Percentiles rank a stretch among this genome's conserved stretches.
Evolutionary conservation across 83 land plant genomes (phyloP).

Genomic region (Picea engelmannii): DNA sequence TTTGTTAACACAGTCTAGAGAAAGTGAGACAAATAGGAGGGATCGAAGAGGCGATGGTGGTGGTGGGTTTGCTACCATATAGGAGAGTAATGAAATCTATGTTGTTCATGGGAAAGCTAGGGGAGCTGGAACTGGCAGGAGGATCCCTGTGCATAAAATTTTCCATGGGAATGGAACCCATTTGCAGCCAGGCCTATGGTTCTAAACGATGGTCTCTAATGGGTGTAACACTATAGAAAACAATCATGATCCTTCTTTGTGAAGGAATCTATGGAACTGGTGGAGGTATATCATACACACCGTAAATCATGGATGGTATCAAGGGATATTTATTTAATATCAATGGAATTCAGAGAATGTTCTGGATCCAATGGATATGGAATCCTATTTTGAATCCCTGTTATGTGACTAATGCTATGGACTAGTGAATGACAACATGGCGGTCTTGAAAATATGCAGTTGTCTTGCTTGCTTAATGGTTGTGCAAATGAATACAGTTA

Average conservation of each 20-base stretch:
- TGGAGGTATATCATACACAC: conserved; percentile 56
- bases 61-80: conserved; percentile 21
- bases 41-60: conserved; percentile 23
- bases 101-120: conserved; percentile 64
- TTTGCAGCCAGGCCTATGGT: conserved; percentile 69
- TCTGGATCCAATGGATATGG: conserved; percentile 69
- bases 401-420: conserved; percentile 25
- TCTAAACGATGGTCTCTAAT: conserved; percentile 36
- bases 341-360: conserved; percentile 46
- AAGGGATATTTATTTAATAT: conserved; percentile 50
- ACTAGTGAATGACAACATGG: neutral
- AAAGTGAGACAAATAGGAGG: conserved; percentile 27
- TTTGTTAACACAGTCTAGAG: conserved; percentile 19
- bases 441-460: too few relatives aligned
- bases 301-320: conserved; percentile 34
- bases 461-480: too few relatives aligned
- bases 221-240: conserved; percentile 36
- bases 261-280: conserved; percentile 65
- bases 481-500: too few relatives aligned
- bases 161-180: conserved; percentile 81
- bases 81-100: conserved; percentile 60
- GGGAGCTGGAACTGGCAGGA: conserved; percentile 67
- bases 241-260: conserved; percentile 30
- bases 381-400: conserved; percentile 34
- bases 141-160: conserved; percentile 61